Percentiles rank a stretch among this genome's conserved stretches.
These are phyloP conservation scores for Grifola frondosa DNA, from an alignment of 1,284 basidiomycete genomes.

Conservation along the genomic window DNA sequence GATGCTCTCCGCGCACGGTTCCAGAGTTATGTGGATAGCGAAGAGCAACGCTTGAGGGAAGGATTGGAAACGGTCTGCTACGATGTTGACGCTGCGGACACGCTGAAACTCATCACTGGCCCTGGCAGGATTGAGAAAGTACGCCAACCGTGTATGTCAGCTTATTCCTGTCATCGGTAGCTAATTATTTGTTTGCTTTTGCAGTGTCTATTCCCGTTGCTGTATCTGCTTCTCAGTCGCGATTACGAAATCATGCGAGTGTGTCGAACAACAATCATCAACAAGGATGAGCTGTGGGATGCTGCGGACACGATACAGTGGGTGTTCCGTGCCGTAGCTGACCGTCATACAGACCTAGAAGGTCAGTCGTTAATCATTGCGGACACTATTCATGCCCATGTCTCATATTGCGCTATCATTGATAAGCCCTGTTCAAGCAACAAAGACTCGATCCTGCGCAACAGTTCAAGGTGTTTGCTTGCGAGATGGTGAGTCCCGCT, in stretches of 20 bases:
- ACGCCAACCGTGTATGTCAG: neutral
- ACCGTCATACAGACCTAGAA: slow-evolving; percentile 15
- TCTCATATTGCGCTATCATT: slow-evolving; percentile 4
- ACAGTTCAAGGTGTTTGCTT: slow-evolving; percentile 29
- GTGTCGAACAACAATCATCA: slow-evolving; percentile 13
- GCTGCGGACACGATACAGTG: slow-evolving; percentile 19
- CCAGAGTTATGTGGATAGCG: slow-evolving; percentile 19
- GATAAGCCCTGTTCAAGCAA: slow-evolving; percentile 37
- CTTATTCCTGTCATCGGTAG: too few species aligned
- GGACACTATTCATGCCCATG: neutral
- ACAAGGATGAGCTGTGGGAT: slow-evolving; percentile 26
- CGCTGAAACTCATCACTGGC: slow-evolving; percentile 24
- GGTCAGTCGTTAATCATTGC: neutral
- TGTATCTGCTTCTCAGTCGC: slow-evolving; percentile 20
- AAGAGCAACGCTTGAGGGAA: slow-evolving; percentile 24
- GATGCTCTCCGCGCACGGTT: slow-evolving; percentile 15
- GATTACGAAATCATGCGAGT: slow-evolving; percentile 19
- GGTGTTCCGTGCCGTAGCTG: slow-evolving; percentile 16
- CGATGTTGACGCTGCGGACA: slow-evolving; percentile 26
- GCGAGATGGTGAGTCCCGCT: slow-evolving; percentile 24
- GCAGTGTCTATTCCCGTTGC: slow-evolving; percentile 33
- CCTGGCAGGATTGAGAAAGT: slow-evolving; percentile 28
- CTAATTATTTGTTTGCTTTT: neutral
- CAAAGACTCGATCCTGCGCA: slow-evolving; percentile 27
- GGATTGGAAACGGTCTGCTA: slow-evolving; percentile 23